These are phyloP conservation scores for Candida caryicola DNA, from an alignment of 805 yeast genomes.

Conservation along the genomic window DNA sequence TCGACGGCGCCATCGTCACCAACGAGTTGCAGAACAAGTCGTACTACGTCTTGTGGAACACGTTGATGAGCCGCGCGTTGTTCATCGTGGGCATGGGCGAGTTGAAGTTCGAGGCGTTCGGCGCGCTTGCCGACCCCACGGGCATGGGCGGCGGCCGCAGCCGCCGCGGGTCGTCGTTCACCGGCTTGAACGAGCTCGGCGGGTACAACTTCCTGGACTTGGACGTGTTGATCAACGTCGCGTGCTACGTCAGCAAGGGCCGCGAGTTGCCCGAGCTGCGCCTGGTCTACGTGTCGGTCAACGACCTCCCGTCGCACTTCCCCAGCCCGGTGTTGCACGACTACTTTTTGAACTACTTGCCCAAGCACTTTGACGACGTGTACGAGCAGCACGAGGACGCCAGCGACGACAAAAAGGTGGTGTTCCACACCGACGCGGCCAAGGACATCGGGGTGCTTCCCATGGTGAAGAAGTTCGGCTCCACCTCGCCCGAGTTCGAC, in stretches of 20 bases:
- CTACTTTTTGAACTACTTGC: conserved; percentile 32
- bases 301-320: conserved; percentile 33
- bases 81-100: conserved; percentile 37
- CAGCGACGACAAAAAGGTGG: conserved; percentile 15
- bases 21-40: conserved; percentile 37
- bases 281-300: conserved; percentile 22
- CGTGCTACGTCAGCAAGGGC: conserved; percentile 26
- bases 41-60: conserved; percentile 33
- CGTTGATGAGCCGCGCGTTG: conserved; percentile 14
- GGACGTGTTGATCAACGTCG: conserved; percentile 30
- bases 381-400: conserved; percentile 8
- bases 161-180: conserved; percentile 35
- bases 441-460: conserved; percentile 25
- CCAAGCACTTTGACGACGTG: conserved; percentile 14
- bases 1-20: conserved; percentile 38
- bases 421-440: conserved; percentile 21
- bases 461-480: conserved; percentile 34
- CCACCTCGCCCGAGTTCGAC: conserved; percentile 22
- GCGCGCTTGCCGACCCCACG: conserved; percentile 14
- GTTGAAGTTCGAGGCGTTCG: conserved; percentile 25
- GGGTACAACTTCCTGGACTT: conserved; percentile 41
- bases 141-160: conserved; percentile 15
- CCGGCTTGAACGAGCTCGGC: conserved; percentile 39
- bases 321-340: conserved; percentile 38
- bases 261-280: conserved; percentile 10